Conservation (phyloP, 176 grass and related monocot species). For the Alloteropsis semialata region DNA sequence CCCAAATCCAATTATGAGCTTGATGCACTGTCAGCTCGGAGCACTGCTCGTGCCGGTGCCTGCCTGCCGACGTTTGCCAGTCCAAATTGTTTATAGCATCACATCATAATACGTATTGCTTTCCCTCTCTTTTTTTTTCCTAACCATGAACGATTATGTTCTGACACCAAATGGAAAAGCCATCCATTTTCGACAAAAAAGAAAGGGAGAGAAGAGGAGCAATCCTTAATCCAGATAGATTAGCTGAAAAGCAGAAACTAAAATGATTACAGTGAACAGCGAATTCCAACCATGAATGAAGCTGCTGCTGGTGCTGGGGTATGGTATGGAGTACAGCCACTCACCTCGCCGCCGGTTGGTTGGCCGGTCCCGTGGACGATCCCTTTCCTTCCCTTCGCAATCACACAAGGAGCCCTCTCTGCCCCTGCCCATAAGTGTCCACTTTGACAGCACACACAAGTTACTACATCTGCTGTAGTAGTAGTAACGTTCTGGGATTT, state of each 20-base stretch:
- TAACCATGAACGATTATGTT: neutral
- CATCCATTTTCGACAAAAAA: neutral
- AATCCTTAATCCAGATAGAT: neutral
- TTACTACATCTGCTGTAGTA: neutral
- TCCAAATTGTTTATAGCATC: neutral
- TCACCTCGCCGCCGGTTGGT: neutral
- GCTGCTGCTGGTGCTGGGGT: neutral
- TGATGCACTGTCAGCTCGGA: neutral
- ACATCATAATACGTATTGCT: neutral
- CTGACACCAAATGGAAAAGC: neutral
- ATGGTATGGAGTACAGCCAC: neutral
- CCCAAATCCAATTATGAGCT: neutral
- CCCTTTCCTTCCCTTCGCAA: neutral
- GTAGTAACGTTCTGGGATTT: neutral
- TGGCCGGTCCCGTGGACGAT: neutral
- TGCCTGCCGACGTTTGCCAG: conserved; percentile 6
- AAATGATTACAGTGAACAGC: neutral
- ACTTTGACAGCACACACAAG: neutral
- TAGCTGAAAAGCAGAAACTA: too few relatives aligned
- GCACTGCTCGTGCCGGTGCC: neutral
- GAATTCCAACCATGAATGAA: neutral
- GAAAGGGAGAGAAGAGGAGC: too few relatives aligned
- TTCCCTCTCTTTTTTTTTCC: neutral
- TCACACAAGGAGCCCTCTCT: neutral
- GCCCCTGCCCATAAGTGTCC: neutral